Base-by-base conservation (phyloP, 495 filamentous ascomycete species). In the Trypethelium eluteriae region DNA sequence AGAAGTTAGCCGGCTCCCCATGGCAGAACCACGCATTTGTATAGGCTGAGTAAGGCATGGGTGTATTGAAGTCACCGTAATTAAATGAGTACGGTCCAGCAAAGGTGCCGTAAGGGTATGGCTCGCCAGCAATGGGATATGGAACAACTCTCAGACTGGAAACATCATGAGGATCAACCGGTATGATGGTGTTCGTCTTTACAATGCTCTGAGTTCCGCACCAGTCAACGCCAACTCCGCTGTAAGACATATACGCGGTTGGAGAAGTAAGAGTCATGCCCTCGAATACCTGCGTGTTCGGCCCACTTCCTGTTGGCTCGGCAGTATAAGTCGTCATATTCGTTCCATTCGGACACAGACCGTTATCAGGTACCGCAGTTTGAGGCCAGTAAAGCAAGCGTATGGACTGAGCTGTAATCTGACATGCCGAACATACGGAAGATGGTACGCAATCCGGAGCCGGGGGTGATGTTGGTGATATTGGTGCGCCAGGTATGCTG, bases 141-240 rank as follows among this genome's bases (percentile, higher is more conserved):
- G 32, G 25, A 3, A 59, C 53, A 10, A 32, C 34, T 59, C 53
- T 59, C 36, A 59, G 32, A 14, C 53, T 59, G 32, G 53, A 59
- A 9, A 59, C 32, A 36, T 59, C 53, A 14, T 6, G 3, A 7
- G 53, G 53, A 34, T 59, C 36, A 3, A 59, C 53, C 32, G 53
- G 53, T 59, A 59, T 59, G 32, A 59, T 59, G 32, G 53, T 59
- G 36, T 59, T 59, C 5, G 53, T 59, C 6, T 36, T 59, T 9
- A 59, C 18, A 11, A 32, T 59, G 36, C 53, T 59, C 53, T 59
- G 53, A 14, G 34, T 59, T 36, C 25, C 3, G 32, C 53, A 59
- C 53, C 53, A 36, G 36, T 18, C 34, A 35, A 59, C 53, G 25
- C 34, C 53, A 14, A 59, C 32, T 7, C 53, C 53, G 36, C 32